These are phyloP conservation scores for Metschnikowia amazonensis DNA, from an alignment of 805 yeast species.

Conservation along the genomic window DNA sequence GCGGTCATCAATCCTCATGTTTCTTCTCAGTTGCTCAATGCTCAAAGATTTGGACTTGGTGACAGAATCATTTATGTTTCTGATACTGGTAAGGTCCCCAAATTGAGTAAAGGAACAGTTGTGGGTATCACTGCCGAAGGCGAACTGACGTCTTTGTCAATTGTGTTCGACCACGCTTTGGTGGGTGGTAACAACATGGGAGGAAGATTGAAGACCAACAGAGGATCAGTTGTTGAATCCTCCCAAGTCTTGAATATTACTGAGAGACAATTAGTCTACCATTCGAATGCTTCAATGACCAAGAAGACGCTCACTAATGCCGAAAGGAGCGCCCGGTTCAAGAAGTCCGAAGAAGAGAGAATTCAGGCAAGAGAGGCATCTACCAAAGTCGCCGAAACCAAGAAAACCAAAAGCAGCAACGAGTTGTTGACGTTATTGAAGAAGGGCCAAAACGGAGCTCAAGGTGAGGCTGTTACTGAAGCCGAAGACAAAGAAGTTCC, in stretches of 20 bases:
- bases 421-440: constrained; percentile 32
- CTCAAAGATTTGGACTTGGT: constrained; percentile 79
- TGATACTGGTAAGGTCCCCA: constrained; percentile 85
- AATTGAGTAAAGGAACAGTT: constrained; percentile 86
- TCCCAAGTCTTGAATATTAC: constrained; percentile 77
- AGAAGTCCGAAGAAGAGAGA: constrained; percentile 10
- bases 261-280: constrained; percentile 69
- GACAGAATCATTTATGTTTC: constrained; percentile 85
- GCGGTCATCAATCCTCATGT: constrained; percentile 76
- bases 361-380: constrained; percentile 7
- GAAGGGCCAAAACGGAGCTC: constrained; percentile 18
- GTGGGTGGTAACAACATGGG: constrained; percentile 79
- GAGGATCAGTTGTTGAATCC: constrained; percentile 83
- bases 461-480: constrained; percentile 1
- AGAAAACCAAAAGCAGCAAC: constrained; percentile 26
- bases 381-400: constrained; percentile 10
- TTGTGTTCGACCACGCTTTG: constrained; percentile 79
- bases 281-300: constrained; percentile 58
- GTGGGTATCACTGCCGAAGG: constrained; percentile 60
- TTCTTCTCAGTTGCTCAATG: constrained; percentile 65
- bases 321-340: constrained; percentile 15
- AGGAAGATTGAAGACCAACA: constrained; percentile 69
- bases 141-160: constrained; percentile 61
- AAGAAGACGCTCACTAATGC: constrained; percentile 27
- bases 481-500: not conserved